Evolutionary conservation across 176 grass and related monocot species (phyloP).

Genomic region (Eremochloa ophiuroides): DNA sequence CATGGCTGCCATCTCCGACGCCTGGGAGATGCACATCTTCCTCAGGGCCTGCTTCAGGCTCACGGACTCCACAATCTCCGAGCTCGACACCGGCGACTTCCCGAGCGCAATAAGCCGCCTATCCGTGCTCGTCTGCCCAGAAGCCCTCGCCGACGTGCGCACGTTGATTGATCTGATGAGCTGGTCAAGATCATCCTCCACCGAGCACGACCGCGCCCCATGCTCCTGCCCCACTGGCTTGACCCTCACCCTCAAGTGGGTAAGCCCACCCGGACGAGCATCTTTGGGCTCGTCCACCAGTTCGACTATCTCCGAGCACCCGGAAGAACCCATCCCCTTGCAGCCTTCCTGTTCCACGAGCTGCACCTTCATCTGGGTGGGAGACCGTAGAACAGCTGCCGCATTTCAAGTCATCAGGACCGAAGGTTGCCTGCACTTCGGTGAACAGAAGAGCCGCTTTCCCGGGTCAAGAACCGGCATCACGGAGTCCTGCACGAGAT

Average conservation of each 20-base stretch:
- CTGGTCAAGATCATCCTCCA: constrained; percentile 68
- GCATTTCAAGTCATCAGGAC: constrained; percentile 30
- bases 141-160: constrained; percentile 43
- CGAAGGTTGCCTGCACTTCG: background rate
- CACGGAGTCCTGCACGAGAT: constrained; percentile 18
- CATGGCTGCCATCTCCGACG: constrained; percentile 95
- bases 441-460: constrained; percentile 14
- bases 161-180: constrained; percentile 76
- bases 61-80: constrained; percentile 81
- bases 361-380: constrained; percentile 32
- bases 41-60: constrained; percentile 88
- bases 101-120: constrained; percentile 56
- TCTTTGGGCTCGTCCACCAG: constrained; percentile 52
- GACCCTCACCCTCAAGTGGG: constrained; percentile 58
- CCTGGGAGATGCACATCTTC: constrained; percentile 96
- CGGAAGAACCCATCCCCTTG: constrained; percentile 54
- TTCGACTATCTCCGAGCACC: constrained; percentile 91
- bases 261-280: constrained; percentile 37
- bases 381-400: background rate
- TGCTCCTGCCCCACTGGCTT: constrained; percentile 54
- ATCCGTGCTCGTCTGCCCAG: constrained; percentile 61
- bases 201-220: constrained; percentile 31
- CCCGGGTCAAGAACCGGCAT: constrained; percentile 28
- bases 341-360: background rate
- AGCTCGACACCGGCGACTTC: constrained; percentile 56